Evolutionary conservation across 164 flowering plant species (phyloP), one percentile per base, ranked within the genome.

Genomic region (Aristolochia contorta): DNA sequence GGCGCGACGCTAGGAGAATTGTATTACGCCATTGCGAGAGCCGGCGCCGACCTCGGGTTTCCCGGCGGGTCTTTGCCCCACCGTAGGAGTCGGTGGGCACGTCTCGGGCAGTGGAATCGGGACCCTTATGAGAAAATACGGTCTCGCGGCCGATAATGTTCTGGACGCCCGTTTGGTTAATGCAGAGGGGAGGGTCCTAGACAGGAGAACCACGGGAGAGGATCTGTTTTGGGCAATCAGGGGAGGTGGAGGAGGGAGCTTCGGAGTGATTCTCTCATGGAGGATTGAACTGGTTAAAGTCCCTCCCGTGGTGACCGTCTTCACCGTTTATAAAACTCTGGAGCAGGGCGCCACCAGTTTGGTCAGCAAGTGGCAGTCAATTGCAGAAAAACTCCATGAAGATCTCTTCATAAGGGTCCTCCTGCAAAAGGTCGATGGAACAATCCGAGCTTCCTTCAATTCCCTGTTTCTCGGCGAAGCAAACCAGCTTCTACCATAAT

Each of bases 1-100:
- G 75, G 75, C 4, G 75, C 72, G 1, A 72, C 75, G 0, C 67
- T 72, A 21, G 75, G 75, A 18, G 67, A 68, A 60, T 32, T 58
- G 0, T 72, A 68, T 49, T 50, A 68, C 33, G 48, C 21, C 7
- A 65, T 68, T 27, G 64, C 67, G 13, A 23, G 54, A 58, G 10
- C 59, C n/a, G 61, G 63, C 32, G n/a, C 15, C 16, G 30, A 58
- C 25, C 64, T 45, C 23, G 75, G 69, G 23, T 69, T 72, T 33
- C 59, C n/a, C 72, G 0, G 75, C 75, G 8, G 75, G 75, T 3
- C 56, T 65, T 6, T 68, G 75, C 58, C 19, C 59, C 48, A 64
- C 67, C 12, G 67, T 64, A 5, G 67, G 67, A n/a, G 33, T 30
- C 21, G 67, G 67, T 16, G 67, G 67, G 27, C 67, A 52, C 56